Evolutionary conservation across 495 filamentous ascomycete species (phyloP).

Genomic region (Penicillium argentinense): DNA sequence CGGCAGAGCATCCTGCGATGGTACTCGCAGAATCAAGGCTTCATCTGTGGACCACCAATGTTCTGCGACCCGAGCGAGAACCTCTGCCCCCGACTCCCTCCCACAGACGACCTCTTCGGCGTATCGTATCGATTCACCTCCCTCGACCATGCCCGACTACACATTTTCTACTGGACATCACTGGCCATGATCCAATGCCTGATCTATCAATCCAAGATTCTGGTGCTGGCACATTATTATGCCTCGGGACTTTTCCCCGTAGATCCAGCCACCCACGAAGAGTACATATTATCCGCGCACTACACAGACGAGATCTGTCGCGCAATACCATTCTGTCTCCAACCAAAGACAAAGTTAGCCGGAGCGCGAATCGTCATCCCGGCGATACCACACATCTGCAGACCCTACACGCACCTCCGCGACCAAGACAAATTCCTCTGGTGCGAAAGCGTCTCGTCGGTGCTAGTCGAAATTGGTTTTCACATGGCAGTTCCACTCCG

Average conservation of each 20-base stretch:
- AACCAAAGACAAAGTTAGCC: neutral
- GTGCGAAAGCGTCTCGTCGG: slow-evolving; percentile 1
- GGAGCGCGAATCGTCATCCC: neutral
- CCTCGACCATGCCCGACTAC: slow-evolving; percentile 2
- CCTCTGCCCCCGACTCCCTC: neutral
- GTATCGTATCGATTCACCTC: neutral
- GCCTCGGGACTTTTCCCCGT: neutral
- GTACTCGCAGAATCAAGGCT: slow-evolving; percentile 2
- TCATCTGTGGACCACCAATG: neutral
- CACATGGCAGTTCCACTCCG: neutral
- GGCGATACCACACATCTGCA: neutral
- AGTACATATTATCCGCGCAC: neutral
- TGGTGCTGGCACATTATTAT: neutral
- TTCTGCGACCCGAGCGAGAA: neutral
- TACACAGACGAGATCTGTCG: slow-evolving; percentile 2
- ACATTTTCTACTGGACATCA: slow-evolving; percentile 5
- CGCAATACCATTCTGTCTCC: slow-evolving; percentile 2
- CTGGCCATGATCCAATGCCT: slow-evolving; percentile 1
- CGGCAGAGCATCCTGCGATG: neutral
- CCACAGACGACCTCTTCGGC: slow-evolving; percentile 1
- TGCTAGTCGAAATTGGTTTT: neutral
- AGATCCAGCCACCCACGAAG: neutral
- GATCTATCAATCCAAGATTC: slow-evolving; percentile 1
- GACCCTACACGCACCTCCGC: neutral
- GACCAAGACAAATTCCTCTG: neutral